These are phyloP conservation scores for Zygoascus tannicola DNA, from an alignment of 805 yeast species.

Conservation along the genomic window DNA sequence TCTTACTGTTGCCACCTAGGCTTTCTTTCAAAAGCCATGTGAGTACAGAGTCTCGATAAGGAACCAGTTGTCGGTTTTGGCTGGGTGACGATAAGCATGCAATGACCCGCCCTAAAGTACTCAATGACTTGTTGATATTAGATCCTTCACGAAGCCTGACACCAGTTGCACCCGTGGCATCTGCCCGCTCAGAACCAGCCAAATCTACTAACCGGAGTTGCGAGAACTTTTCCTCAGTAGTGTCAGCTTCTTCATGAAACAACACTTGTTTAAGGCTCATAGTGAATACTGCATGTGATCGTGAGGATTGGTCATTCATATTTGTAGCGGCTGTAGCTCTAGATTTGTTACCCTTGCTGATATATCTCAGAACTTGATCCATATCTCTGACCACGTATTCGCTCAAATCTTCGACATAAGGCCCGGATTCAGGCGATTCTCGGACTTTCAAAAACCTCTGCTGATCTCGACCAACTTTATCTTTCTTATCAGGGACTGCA, in stretches of 20 bases:
- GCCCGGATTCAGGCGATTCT: constrained; percentile 57
- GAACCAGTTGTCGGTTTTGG: constrained; percentile 33
- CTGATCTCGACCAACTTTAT: constrained; percentile 14
- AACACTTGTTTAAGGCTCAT: constrained; percentile 50
- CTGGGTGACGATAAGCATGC: constrained; percentile 36
- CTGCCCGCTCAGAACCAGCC: constrained; percentile 74
- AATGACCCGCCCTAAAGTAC: constrained; percentile 67
- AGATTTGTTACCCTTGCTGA: constrained; percentile 43
- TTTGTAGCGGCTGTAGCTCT: constrained; percentile 66
- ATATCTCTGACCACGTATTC: constrained; percentile 44
- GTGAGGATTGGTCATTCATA: constrained; percentile 62
- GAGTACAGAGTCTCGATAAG: constrained; percentile 65
- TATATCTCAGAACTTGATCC: constrained; percentile 38
- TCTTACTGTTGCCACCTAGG: constrained; percentile 79
- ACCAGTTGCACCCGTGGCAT: constrained; percentile 50
- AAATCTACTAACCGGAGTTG: constrained; percentile 63
- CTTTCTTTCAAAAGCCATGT: constrained; percentile 71
- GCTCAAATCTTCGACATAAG: constrained; percentile 59
- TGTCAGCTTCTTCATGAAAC: constrained; percentile 25
- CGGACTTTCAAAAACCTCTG: constrained; percentile 39
- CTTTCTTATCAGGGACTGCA: constrained; percentile 6
- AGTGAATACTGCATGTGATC: constrained; percentile 76
- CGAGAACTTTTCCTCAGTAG: constrained; percentile 43
- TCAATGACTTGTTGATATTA: constrained; percentile 67
- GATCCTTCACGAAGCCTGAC: constrained; percentile 61